These are phyloP conservation scores for Candida manassasensis DNA, from an alignment of 805 yeast species.

Conservation along the genomic window DNA sequence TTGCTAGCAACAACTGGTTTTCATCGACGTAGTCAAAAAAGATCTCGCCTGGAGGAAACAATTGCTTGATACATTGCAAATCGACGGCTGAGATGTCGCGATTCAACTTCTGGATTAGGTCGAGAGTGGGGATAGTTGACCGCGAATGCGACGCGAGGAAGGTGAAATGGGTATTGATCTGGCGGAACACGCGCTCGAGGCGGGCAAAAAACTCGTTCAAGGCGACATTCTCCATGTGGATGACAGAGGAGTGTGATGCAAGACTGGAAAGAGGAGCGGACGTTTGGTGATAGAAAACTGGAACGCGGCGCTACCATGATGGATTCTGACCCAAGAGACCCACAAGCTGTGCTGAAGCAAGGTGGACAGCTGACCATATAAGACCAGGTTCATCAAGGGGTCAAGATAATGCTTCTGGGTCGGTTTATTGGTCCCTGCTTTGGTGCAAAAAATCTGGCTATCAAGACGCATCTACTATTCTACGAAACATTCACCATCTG, in stretches of 20 bases:
- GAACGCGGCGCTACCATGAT: slow-evolving; percentile 2
- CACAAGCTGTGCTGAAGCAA: no score
- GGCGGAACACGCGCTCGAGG: slow-evolving; percentile 17
- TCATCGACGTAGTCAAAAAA: slow-evolving; percentile 74
- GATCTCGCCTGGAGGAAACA: slow-evolving; percentile 66
- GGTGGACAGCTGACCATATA: no score
- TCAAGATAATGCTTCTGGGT: no score
- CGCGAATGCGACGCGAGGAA: slow-evolving; percentile 35
- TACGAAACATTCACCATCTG: no score
- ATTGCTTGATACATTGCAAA: slow-evolving; percentile 54
- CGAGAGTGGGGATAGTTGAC: slow-evolving; percentile 26
- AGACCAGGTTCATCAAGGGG: no score
- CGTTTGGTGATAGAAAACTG: no score
- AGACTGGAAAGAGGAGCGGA: no score
- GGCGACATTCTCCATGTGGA: background rate
- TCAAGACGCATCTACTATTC: no score
- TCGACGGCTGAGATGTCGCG: slow-evolving; percentile 42
- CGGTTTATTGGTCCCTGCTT: no score
- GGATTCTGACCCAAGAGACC: no score
- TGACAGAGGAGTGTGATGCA: no score
- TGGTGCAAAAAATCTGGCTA: no score
- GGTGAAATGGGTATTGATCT: slow-evolving; percentile 36
- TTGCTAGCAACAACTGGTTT: slow-evolving; percentile 49
- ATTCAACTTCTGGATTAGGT: slow-evolving; percentile 28
- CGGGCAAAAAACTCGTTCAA: slow-evolving; percentile 13